Base-by-base conservation (phyloP, 495 filamentous ascomycete genomes). In the Xylaria palmicola region DNA sequence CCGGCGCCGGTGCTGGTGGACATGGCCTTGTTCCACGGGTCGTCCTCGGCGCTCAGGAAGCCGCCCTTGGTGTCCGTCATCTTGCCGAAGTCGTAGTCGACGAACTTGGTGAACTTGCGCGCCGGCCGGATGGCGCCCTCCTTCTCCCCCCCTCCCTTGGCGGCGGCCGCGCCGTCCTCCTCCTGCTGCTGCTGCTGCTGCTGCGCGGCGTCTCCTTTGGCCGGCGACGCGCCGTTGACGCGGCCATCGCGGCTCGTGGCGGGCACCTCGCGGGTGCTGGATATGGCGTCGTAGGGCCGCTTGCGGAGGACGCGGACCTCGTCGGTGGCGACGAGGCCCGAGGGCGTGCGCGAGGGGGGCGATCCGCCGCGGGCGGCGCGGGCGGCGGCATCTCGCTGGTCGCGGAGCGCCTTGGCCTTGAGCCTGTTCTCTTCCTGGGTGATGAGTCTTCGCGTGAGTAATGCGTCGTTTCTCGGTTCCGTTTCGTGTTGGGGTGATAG, bases 21-120 rank as follows among this genome's bases (percentile, higher is more conserved):
- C 61, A 96, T 77, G 5, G 86, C 88, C 58, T 87, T 89, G 68
- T 95, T 96, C 72, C 86, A 85, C 1, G 94, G 94, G 71, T 98
- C 94, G 68, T 98, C 94, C 61, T 92, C 89, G 0, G 82, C 79
- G 24, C 86, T 89, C 62, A 98, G 72, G 72, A 98, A 98, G 0
- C 94, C 94, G 41, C 94, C 94, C 67, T 97, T 97, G 6, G 94
- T 97, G 71, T 98, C 94, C 13, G 88, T 93, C 91, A 98, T 98
- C 77, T 92, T 92, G 63, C 88, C 90, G 65, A 98, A 92, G 76
- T 98, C 95, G 73, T 97, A 97, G 60, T 98, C 94, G 65, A 98
- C 90, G 74, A 87, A 98, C 74, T 92, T 91, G 43, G 86, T 83
- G 67, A 97, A 97, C 65, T 93, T 96, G 56, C 83, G 84, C 49